Conservation (phyloP, 2,329 filamentous ascomycete species). For the Zasmidium citrigriseum region DNA sequence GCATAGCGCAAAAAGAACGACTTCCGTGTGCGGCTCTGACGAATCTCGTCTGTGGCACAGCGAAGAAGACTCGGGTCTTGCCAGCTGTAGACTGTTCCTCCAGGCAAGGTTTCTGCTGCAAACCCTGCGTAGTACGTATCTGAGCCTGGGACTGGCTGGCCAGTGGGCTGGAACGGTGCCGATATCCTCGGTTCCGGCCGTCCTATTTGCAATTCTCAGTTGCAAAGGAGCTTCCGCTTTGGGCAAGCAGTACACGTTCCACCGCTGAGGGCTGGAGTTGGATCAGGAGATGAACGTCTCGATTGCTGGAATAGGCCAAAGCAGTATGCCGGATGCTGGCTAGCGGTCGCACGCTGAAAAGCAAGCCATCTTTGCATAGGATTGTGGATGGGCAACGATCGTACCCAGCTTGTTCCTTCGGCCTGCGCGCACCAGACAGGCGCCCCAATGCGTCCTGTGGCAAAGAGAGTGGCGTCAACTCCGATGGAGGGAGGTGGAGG, state of each 20-base stretch:
- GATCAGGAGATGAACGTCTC: neutral
- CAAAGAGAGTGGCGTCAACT: neutral
- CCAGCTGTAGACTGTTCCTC: neutral
- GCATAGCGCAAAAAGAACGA: no score
- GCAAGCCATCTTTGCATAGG: neutral
- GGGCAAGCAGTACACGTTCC: neutral
- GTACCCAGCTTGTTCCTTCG: neutral
- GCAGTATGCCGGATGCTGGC: neutral
- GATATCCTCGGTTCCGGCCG: neutral
- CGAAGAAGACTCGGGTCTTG: neutral
- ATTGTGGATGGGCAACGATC: neutral
- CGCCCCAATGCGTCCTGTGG: neutral
- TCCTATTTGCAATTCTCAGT: neutral
- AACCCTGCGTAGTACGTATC: neutral
- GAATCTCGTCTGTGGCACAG: neutral
- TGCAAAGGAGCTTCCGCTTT: neutral
- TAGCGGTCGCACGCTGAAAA: neutral
- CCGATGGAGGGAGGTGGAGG: neutral
- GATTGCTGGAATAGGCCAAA: constrained; percentile 6
- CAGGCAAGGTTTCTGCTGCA: neutral
- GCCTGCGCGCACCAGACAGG: neutral
- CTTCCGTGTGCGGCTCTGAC: neutral
- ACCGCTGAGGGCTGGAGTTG: neutral
- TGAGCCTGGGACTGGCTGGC: neutral
- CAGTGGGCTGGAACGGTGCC: neutral